Percentiles rank a stretch among this genome's conserved stretches.
Conservation (phyloP, 371 early-diverging fungal species). For the Circinella umbellata region DNA sequence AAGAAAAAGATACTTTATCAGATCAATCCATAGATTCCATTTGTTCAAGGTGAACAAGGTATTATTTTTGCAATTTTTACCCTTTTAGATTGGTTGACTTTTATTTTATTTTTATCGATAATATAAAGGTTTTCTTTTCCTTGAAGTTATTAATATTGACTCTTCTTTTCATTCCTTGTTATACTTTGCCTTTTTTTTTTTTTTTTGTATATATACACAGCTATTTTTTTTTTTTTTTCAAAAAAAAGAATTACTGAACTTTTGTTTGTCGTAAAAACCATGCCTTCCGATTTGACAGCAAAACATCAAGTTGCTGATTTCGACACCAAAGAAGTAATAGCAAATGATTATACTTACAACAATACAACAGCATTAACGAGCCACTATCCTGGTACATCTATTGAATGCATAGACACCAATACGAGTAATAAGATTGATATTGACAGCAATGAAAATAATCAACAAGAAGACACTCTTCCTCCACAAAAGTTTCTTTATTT, state of each 20-base stretch:
- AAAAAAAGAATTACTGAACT: too few species aligned
- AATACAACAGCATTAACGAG: not conserved
- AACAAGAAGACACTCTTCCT: not conserved
- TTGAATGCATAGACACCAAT: not conserved
- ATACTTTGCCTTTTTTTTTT: too few species aligned
- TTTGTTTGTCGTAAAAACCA: not conserved
- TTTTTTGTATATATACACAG: not conserved
- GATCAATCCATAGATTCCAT: constrained; percentile 11
- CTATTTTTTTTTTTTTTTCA: not conserved
- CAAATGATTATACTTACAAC: not conserved
- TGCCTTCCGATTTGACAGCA: not conserved
- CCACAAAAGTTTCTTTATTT: constrained; percentile 36
- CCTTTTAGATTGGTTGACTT: too few species aligned
- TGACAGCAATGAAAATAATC: not conserved
- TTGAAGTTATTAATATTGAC: too few species aligned
- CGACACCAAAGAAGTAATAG: constrained; percentile 1
- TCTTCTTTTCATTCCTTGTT: too few species aligned
- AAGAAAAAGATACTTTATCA: not conserved
- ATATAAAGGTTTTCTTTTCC: too few species aligned
- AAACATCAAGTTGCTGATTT: not conserved
- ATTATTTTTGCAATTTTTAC: not conserved
- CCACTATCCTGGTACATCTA: not conserved
- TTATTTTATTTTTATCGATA: not conserved
- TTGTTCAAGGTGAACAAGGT: not conserved
- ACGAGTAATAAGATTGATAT: not conserved